These are phyloP conservation scores for Phaeolepiota aurea DNA, from an alignment of 768 basidiomycete species.

Conservation along the genomic window DNA sequence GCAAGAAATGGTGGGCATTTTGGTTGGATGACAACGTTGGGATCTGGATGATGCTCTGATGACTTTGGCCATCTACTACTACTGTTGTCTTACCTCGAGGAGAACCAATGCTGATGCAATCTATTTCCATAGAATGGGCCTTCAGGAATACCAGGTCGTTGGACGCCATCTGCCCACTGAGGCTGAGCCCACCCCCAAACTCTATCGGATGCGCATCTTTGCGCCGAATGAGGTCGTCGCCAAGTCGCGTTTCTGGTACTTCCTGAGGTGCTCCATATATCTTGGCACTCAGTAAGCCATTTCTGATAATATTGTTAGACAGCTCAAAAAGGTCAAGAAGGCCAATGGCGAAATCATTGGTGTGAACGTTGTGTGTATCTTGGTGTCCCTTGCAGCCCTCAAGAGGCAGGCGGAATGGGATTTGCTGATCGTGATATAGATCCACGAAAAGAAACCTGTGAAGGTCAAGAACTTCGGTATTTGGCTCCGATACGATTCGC, in stretches of 20 bases:
- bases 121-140: slow-evolving; percentile 79
- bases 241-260: slow-evolving; percentile 99
- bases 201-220: slow-evolving; percentile 99
- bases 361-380: slow-evolving; percentile 90
- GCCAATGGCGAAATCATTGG: slow-evolving; percentile 98
- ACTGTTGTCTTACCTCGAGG: too few species aligned
- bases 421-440: slow-evolving; percentile 48
- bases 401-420: slow-evolving; percentile 82
- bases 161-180: slow-evolving; percentile 96
- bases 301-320: slow-evolving; percentile 41
- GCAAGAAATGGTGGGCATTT: too few species aligned
- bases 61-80: too few species aligned
- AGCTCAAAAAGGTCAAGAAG: slow-evolving; percentile 99
- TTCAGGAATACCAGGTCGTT: slow-evolving; percentile 93
- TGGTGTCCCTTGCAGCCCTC: slow-evolving; percentile 64
- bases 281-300: not conserved
- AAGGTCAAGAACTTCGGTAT: slow-evolving; percentile 99
- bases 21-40: too few species aligned
- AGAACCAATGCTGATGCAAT: too few species aligned
- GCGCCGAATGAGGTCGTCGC: slow-evolving; percentile 98
- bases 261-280: slow-evolving; percentile 62
- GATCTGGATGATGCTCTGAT: too few species aligned
- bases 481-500: slow-evolving; percentile 99
- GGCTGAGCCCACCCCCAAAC: slow-evolving; percentile 89
- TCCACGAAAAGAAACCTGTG: slow-evolving; percentile 94